Evolutionary conservation across 176 grass and related monocot genomes (phyloP).

Genomic region (Aegilops speltoides): DNA sequence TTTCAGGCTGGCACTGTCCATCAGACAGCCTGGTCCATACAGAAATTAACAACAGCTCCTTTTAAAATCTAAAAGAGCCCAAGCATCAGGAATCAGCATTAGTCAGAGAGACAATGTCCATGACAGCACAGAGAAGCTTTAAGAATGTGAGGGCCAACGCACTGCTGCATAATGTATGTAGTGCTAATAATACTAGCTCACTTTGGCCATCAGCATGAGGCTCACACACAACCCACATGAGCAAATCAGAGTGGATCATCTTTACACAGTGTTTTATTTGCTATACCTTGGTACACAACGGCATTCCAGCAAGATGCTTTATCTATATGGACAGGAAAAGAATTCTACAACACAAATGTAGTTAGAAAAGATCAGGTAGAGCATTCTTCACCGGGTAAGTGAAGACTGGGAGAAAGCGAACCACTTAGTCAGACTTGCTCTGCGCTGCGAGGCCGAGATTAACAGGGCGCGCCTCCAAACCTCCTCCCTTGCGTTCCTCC

Average conservation of each 20-base stretch:
- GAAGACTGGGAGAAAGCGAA: neutral
- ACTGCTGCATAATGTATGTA: slow-evolving; percentile 3
- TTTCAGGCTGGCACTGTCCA: slow-evolving; percentile 29
- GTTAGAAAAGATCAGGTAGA: slow-evolving; percentile 41
- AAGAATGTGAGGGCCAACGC: slow-evolving; percentile 27
- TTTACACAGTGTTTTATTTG: slow-evolving; percentile 39
- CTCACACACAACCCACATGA: neutral
- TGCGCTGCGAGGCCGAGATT: slow-evolving; percentile 36
- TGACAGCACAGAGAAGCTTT: neutral
- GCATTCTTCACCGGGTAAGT: neutral
- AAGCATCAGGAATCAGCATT: slow-evolving; percentile 26
- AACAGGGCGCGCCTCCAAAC: slow-evolving; percentile 51
- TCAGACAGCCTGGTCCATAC: slow-evolving; percentile 25
- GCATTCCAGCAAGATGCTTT: slow-evolving; percentile 21
- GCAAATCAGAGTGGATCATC: slow-evolving; percentile 11
- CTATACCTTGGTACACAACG: slow-evolving; percentile 57
- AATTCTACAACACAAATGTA: slow-evolving; percentile 32
- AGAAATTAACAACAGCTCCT: slow-evolving; percentile 11
- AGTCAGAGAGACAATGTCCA: neutral
- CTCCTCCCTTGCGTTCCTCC: slow-evolving; percentile 60
- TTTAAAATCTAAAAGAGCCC: neutral
- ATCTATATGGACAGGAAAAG: slow-evolving; percentile 48
- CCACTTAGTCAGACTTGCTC: slow-evolving; percentile 37
- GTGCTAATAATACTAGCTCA: slow-evolving; percentile 18
- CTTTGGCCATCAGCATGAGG: neutral